Evolutionary conservation across 352 stramenopile species (phyloP).

Genomic region (Thraustochytrium striatum): DNA sequence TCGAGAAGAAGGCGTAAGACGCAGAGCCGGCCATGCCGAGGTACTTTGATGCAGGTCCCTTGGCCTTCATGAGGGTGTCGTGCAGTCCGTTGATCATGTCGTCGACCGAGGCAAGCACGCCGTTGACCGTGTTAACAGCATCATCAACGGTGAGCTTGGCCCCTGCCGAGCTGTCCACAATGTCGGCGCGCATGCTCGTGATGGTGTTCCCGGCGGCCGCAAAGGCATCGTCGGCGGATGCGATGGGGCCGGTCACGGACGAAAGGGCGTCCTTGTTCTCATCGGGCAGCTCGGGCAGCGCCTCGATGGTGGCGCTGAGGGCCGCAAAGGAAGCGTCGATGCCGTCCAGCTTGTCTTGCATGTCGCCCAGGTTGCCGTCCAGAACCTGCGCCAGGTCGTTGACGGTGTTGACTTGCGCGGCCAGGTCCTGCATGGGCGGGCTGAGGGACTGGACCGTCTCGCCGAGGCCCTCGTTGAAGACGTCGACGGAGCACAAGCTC

Average conservation of each 20-base stretch:
- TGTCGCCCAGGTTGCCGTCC: neutral
- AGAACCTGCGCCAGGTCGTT: neutral
- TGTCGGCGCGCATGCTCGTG: neutral
- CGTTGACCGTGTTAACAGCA: neutral
- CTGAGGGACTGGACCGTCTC: neutral
- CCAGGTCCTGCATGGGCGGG: neutral
- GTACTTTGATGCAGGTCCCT: neutral
- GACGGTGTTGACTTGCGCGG: neutral
- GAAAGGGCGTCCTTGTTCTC: neutral
- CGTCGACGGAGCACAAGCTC: slow-evolving; percentile 13
- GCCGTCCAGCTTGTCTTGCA: neutral
- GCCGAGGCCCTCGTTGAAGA: neutral
- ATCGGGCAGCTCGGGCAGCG: neutral
- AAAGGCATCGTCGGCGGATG: too few relatives aligned
- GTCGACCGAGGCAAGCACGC: neutral
- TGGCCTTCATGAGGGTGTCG: neutral
- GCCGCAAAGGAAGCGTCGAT: neutral
- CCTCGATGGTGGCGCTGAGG: neutral
- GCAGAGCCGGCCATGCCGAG: neutral
- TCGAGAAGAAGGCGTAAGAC: slow-evolving; percentile 23
- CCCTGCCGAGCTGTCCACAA: neutral
- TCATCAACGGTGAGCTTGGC: neutral
- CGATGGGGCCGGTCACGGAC: neutral
- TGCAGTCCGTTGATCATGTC: neutral
- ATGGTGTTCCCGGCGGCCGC: neutral